phyloP scores from a whole-genome alignment of 805 yeast genomes.

The Cyberlindnera petersonii region DNA sequence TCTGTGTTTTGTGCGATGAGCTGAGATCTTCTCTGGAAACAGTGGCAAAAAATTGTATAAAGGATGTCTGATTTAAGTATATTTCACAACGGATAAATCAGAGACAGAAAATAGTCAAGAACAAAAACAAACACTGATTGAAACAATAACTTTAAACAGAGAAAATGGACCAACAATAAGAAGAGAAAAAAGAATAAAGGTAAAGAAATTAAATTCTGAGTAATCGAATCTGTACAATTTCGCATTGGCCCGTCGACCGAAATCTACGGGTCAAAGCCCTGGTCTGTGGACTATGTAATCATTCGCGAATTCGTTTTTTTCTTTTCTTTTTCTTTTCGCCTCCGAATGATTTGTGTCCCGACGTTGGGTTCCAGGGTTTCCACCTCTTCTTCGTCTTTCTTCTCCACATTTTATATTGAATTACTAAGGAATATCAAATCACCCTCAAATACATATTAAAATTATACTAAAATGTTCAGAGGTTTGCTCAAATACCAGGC shows the following conservation, averaged over 20 bases:
- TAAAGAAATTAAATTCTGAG: not conserved
- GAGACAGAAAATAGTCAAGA: no score
- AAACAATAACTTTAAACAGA: no score
- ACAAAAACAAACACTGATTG: no score
- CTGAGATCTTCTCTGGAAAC: not conserved
- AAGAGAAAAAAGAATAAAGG: not conserved
- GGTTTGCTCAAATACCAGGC: slow-evolving; percentile 15
- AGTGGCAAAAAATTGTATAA: not conserved
- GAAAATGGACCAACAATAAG: no score
- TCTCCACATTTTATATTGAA: no score
- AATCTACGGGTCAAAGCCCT: slow-evolving; percentile 10
- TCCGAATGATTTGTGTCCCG: not conserved
- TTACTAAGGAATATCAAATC: not conserved
- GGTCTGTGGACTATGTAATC: no score
- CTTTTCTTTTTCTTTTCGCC: no score
- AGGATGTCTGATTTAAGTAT: no score
- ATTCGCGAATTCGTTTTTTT: no score
- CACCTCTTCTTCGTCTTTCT: no score
- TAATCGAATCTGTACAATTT: slow-evolving; percentile 11
- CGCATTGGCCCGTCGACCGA: slow-evolving; percentile 10
- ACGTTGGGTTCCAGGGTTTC: no score
- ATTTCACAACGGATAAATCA: no score
- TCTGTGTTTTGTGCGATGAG: not conserved
- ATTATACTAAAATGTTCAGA: slow-evolving; percentile 25
- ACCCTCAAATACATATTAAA: not conserved